Base-by-base conservation (phyloP, 2,329 filamentous ascomycete genomes). In the Lachnellula arida region DNA sequence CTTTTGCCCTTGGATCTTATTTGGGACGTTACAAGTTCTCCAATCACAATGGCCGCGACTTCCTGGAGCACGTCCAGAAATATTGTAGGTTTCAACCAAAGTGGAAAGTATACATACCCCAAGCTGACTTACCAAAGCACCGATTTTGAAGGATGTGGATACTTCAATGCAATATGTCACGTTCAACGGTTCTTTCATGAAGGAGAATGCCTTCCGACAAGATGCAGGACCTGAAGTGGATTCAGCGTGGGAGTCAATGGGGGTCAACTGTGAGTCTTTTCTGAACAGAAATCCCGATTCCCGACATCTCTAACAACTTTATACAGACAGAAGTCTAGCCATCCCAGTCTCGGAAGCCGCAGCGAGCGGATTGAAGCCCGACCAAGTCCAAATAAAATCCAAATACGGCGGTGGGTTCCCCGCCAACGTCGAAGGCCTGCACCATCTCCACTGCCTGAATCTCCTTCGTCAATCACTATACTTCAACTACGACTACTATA, bases 401-500 rank as follows among this genome's bases (percentile, higher is more conserved):
- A 72, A 75, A 46, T 76, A 82, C 55, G 81, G 81, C 0, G 78
- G 79, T 37, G 79, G 79, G 1, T 82, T 73, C 58, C 72, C 74
- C 1, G 75, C 73, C 5, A 77, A 78, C 51, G 68, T 79, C 1
- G 74, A 78, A 65, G 76, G 74, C 9, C 63, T 78, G 7, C 74
- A 77, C 63, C 75, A 78, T 58, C 61, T 78, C 14, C 76, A 81
- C 64, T 83, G 80, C 60, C 63, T 82, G 73, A 78, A 82, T 57
- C 73, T 82, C 9, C 66, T 83, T 2, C 76, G 80, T 0, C 75
- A 81, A 66, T 68, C 74, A 0, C 68, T 81, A 8, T 75, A 77
- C 63, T 81, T 76, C 68, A 82, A 81, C 61, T 77, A 76, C 55
- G 74, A 78, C 47, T 77, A 82, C 63, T 82, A 82, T 60, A 71